These are phyloP conservation scores for Zygosaccharomyces rouxii DNA, from an alignment of 805 yeast species.

Conservation along the genomic window DNA sequence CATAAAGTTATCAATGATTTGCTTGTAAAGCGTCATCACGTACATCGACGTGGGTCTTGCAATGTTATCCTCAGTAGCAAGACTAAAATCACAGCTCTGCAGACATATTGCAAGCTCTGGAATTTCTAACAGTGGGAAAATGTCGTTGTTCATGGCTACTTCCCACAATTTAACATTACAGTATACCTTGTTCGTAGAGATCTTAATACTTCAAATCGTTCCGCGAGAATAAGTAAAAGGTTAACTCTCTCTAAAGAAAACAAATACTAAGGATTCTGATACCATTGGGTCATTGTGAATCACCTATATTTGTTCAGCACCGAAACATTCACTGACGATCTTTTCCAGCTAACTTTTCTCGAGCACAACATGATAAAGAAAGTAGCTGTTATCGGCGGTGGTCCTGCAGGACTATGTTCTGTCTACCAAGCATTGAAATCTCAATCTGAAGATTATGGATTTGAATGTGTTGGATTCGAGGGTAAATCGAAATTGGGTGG, in stretches of 20 bases:
- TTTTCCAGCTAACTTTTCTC: background rate
- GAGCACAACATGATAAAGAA: slow-evolving; percentile 15
- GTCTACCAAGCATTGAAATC: slow-evolving; percentile 13
- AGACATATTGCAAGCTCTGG: slow-evolving; percentile 56
- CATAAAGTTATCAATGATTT: slow-evolving; percentile 56
- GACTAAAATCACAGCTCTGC: slow-evolving; percentile 53
- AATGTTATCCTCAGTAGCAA: slow-evolving; percentile 56
- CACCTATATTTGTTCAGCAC: background rate
- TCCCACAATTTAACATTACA: background rate
- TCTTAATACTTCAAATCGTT: background rate
- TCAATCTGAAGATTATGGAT: slow-evolving; percentile 23
- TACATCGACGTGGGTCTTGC: slow-evolving; percentile 54
- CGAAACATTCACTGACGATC: background rate
- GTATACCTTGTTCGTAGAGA: background rate
- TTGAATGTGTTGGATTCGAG: slow-evolving; percentile 40
- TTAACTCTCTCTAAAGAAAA: background rate
- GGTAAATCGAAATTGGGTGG: slow-evolving; percentile 44
- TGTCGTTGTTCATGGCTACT: slow-evolving; percentile 37
- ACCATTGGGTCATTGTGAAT: background rate
- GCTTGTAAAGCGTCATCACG: slow-evolving; percentile 52
- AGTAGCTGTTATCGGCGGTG: slow-evolving; percentile 23
- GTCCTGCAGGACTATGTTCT: slow-evolving; percentile 20
- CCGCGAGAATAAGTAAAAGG: background rate
- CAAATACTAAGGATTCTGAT: background rate
- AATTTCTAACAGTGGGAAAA: slow-evolving; percentile 59